These are phyloP conservation scores for Ophiostoma angusticollis DNA, from an alignment of 2,329 filamentous ascomycete species.

Conservation along the genomic window DNA sequence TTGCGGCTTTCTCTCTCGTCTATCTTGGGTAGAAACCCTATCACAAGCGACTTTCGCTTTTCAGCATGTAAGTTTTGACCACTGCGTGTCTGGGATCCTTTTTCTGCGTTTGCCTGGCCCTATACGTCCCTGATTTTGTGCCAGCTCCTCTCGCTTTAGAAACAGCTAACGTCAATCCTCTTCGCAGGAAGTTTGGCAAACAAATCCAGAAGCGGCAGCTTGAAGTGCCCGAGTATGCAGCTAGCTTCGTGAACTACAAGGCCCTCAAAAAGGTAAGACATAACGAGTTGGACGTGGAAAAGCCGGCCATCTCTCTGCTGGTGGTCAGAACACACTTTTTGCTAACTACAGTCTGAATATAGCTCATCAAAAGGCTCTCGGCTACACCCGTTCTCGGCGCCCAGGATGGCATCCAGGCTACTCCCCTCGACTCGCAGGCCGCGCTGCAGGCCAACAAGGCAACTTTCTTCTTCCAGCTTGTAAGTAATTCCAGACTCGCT, in stretches of 20 bases:
- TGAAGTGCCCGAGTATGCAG: conserved; percentile 97
- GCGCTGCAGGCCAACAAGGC: conserved; percentile 93
- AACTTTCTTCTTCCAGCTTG: conserved; percentile 95
- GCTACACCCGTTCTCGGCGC: conserved; percentile 74
- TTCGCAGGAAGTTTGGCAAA: conserved; percentile 98
- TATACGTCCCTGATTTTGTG: background rate
- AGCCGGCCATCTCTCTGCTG: conserved; percentile 6
- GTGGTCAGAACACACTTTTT: background rate
- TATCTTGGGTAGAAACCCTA: conserved; percentile 3
- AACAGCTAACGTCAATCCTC: background rate
- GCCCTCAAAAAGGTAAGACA: conserved; percentile 73
- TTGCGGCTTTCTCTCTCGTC: background rate
- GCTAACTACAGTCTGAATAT: conserved; percentile 13
- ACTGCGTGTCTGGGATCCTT: background rate
- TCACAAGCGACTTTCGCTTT: conserved; percentile 14
- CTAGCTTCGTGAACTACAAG: conserved; percentile 99
- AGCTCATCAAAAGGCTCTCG: conserved; percentile 98
- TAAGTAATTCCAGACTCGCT: conserved; percentile 37
- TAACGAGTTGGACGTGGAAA: background rate
- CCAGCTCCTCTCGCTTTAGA: background rate
- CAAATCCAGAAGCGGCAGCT: conserved; percentile 98
- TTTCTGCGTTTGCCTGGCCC: background rate
- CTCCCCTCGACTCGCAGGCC: conserved; percentile 61
- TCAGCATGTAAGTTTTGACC: conserved; percentile 23
- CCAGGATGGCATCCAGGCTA: conserved; percentile 48